phyloP scores from a whole-genome alignment of 2,329 filamentous ascomycete genomes.

The Penicillium sp. region DNA sequence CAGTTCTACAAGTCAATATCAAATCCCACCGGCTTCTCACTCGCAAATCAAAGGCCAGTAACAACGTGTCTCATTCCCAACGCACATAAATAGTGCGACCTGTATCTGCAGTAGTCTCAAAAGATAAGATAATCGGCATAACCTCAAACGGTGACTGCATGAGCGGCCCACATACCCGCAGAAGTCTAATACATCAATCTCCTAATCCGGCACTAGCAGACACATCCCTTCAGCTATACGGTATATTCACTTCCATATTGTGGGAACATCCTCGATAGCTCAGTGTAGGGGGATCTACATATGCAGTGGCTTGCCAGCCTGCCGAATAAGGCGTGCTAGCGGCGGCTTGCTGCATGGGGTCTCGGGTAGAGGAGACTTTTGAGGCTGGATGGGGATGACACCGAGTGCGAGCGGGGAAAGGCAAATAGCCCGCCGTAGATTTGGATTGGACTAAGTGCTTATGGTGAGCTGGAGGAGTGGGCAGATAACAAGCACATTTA shows the following conservation, averaged over 20 bases:
- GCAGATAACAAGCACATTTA: not conserved
- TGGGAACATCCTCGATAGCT: not conserved
- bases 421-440: not conserved
- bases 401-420: not conserved
- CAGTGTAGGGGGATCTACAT: not conserved
- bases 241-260: not conserved
- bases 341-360: slow-evolving; percentile 4
- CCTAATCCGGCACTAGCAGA: not conserved
- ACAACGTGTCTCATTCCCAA: not conserved
- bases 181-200: not conserved
- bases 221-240: not conserved
- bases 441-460: not conserved
- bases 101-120: not conserved
- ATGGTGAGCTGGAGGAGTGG: not conserved
- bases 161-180: not conserved
- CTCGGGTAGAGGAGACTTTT: not conserved
- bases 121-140: not conserved
- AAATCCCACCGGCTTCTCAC: not conserved
- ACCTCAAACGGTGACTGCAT: not conserved
- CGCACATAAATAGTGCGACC: not conserved
- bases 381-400: not conserved
- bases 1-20: not conserved
- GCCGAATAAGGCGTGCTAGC: not conserved
- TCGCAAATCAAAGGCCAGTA: not conserved
- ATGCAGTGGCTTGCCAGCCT: not conserved